These are phyloP conservation scores for Microsporum canis DNA, from an alignment of 2,329 filamentous ascomycete genomes.

Conservation along the genomic window DNA sequence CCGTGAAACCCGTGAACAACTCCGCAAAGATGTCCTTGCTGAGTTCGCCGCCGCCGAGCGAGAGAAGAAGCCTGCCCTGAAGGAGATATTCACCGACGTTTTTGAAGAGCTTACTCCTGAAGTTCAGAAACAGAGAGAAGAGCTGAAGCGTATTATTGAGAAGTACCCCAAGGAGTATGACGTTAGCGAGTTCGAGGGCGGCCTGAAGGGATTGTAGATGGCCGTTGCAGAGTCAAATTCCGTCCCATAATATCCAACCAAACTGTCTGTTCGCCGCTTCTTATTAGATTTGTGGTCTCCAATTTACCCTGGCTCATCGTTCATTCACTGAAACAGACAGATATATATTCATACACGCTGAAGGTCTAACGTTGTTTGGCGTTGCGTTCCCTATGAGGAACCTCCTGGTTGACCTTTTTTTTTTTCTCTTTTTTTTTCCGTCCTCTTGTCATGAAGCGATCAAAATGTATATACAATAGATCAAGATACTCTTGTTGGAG, in stretches of 20 bases:
- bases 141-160: slow-evolving; percentile 66
- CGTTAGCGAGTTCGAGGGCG: slow-evolving; percentile 61
- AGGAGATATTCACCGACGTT: slow-evolving; percentile 64
- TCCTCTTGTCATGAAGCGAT: not conserved
- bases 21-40: slow-evolving; percentile 64
- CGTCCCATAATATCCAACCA: not conserved
- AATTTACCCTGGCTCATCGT: not conserved
- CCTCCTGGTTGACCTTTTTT: not conserved
- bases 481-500: not conserved
- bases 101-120: slow-evolving; percentile 83
- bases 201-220: slow-evolving; percentile 49
- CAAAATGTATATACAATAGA: not conserved
- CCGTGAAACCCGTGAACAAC: slow-evolving; percentile 53
- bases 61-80: slow-evolving; percentile 44
- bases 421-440: not conserved
- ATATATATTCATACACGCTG: not conserved
- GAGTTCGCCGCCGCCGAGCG: slow-evolving; percentile 64
- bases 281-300: not conserved
- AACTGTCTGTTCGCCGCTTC: not conserved
- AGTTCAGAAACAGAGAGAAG: slow-evolving; percentile 59
- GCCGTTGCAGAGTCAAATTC: not conserved
- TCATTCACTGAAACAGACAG: not conserved
- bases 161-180: slow-evolving; percentile 92
- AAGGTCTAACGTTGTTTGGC: not conserved
- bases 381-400: not conserved